These are phyloP conservation scores for Acanthamoeba pearcei DNA, from an alignment of 208 protist genomes.

Conservation along the genomic window DNA sequence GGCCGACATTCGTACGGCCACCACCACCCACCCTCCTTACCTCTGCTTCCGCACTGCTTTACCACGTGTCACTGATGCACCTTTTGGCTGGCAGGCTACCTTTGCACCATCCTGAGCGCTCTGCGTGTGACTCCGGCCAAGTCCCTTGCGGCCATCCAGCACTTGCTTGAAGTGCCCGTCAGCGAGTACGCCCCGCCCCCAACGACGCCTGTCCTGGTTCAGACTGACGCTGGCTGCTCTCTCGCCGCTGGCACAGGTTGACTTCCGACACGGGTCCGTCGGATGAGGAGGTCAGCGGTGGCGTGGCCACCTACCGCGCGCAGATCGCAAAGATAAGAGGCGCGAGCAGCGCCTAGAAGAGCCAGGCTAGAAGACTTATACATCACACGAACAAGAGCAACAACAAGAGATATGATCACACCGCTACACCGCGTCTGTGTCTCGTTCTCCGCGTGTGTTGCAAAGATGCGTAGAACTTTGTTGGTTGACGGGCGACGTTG, in stretches of 20 bases:
- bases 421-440: no score
- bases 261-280: background rate
- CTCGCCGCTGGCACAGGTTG: background rate
- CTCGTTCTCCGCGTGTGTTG: no score
- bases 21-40: background rate
- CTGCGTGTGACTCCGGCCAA: conserved; percentile 34
- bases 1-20: conserved; percentile 62
- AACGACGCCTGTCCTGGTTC: background rate
- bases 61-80: background rate
- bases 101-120: conserved; percentile 55
- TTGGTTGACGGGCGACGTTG: background rate
- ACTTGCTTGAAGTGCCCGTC: conserved; percentile 6
- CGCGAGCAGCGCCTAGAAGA: background rate
- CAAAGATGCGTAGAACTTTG: background rate
- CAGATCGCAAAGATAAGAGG: conserved; percentile 37
- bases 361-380: no score
- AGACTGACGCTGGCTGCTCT: background rate
- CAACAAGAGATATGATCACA: no score
- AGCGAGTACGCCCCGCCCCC: background rate
- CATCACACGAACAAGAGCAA: no score
- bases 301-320: conserved; percentile 6
- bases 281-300: background rate
- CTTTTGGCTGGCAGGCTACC: background rate
- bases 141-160: conserved; percentile 40
- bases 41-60: no score